phyloP scores from a whole-genome alignment of 495 filamentous ascomycete species.

The Xylaria palmicola region DNA sequence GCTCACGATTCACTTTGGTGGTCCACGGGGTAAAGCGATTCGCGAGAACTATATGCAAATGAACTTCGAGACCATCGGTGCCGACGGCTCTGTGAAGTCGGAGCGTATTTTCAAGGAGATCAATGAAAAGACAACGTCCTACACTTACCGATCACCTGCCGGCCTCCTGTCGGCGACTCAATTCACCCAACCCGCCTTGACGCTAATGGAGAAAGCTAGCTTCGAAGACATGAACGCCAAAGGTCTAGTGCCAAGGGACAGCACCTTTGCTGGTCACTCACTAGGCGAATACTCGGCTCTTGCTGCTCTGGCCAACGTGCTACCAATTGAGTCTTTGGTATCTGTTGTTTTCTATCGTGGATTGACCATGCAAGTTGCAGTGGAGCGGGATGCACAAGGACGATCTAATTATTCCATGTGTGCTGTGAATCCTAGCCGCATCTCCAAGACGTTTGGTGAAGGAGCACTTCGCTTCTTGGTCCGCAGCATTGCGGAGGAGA shows the following conservation, averaged over 20 bases:
- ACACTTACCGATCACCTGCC: conserved; percentile 94
- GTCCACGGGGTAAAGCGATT: conserved; percentile 93
- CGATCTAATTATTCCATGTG: conserved; percentile 99
- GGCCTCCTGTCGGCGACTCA: conserved; percentile 96
- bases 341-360: conserved; percentile 99
- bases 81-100: conserved; percentile 90
- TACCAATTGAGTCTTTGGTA: conserved; percentile 97
- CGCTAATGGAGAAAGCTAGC: conserved; percentile 98
- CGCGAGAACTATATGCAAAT: conserved; percentile 99
- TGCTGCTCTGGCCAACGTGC: conserved; percentile 94
- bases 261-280: conserved; percentile 96
- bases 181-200: conserved; percentile 96
- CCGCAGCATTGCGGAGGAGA: conserved; percentile 86
- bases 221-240: conserved; percentile 99
- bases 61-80: conserved; percentile 94
- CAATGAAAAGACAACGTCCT: conserved; percentile 83
- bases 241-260: conserved; percentile 92
- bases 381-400: conserved; percentile 89
- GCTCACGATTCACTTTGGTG: conserved; percentile 97
- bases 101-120: conserved; percentile 99
- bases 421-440: conserved; percentile 95
- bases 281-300: conserved; percentile 98
- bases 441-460: conserved; percentile 97
- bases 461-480: conserved; percentile 94
- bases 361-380: conserved; percentile 98